Percentiles rank a stretch among this genome's conserved stretches.
Evolutionary conservation across 2,329 filamentous ascomycete genomes (phyloP).

Genomic region (Pyrenochaeta sp.): DNA sequence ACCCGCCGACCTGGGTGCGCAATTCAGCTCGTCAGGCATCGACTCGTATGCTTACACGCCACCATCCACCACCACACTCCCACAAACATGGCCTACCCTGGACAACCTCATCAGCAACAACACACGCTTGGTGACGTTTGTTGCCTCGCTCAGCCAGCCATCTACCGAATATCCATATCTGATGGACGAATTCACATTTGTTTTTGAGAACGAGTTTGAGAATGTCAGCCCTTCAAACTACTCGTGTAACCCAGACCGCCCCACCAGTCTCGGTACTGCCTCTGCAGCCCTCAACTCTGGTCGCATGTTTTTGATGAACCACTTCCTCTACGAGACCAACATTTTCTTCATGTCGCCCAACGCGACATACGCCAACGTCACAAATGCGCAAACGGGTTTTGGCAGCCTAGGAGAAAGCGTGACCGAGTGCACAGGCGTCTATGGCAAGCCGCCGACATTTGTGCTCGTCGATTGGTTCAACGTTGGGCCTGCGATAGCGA

Average conservation of each 20-base stretch:
- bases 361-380: constrained; percentile 64
- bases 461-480: constrained; percentile 84
- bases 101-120: constrained; percentile 70
- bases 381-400: constrained; percentile 69
- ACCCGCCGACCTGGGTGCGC: constrained; percentile 63
- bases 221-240: constrained; percentile 70
- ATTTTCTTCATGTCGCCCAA: constrained; percentile 52
- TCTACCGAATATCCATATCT: constrained; percentile 63
- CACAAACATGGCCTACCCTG: constrained; percentile 74
- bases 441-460: constrained; percentile 72
- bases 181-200: constrained; percentile 68
- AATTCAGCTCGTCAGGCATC: constrained; percentile 61
- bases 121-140: constrained; percentile 73
- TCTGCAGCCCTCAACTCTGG: constrained; percentile 63
- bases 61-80: constrained; percentile 55
- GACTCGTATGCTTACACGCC: constrained; percentile 64
- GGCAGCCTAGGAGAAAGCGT: constrained; percentile 59
- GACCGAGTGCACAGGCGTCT: constrained; percentile 63
- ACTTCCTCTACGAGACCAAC: constrained; percentile 73
- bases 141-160: constrained; percentile 60
- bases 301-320: constrained; percentile 78
- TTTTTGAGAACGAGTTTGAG: constrained; percentile 79
- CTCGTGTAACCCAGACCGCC: constrained; percentile 76
- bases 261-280: constrained; percentile 58
- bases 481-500: constrained; percentile 72